Evolutionary conservation across 2,329 filamentous ascomycete genomes (phyloP).

Genomic region (Diaporthe citrichinensis): DNA sequence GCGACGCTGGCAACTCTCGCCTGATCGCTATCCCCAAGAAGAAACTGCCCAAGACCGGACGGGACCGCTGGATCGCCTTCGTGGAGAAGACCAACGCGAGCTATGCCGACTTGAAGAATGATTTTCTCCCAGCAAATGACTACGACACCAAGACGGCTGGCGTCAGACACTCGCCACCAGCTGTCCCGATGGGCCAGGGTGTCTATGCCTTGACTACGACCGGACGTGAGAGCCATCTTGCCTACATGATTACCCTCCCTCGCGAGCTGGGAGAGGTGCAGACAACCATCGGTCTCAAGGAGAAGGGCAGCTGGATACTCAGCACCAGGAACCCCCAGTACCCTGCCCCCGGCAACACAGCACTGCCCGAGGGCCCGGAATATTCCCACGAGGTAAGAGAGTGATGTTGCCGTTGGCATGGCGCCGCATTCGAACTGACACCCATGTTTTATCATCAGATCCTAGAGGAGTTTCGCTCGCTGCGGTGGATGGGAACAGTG

Average conservation of each 20-base stretch:
- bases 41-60: constrained; percentile 76
- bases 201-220: constrained; percentile 86
- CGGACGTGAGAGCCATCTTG: constrained; percentile 80
- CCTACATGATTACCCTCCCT: constrained; percentile 84
- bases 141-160: constrained; percentile 85
- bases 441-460: constrained; percentile 65
- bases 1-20: constrained; percentile 73
- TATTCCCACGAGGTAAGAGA: constrained; percentile 77
- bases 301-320: constrained; percentile 82
- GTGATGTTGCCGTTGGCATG: not conserved
- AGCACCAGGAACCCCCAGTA: constrained; percentile 85
- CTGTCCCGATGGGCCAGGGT: constrained; percentile 85
- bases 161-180: constrained; percentile 76
- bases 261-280: constrained; percentile 79
- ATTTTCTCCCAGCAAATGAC: constrained; percentile 75
- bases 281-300: constrained; percentile 78
- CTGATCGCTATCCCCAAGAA: constrained; percentile 89
- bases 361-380: constrained; percentile 74
- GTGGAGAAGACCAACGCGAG: constrained; percentile 80
- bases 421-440: not conserved
- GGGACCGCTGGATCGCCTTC: constrained; percentile 84
- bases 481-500: constrained; percentile 81
- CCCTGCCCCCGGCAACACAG: constrained; percentile 73
- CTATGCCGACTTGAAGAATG: constrained; percentile 79
- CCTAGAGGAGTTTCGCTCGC: constrained; percentile 77